Base-by-base conservation (phyloP, 2,329 filamentous ascomycete species). In the Cladosporium oxysporum region DNA sequence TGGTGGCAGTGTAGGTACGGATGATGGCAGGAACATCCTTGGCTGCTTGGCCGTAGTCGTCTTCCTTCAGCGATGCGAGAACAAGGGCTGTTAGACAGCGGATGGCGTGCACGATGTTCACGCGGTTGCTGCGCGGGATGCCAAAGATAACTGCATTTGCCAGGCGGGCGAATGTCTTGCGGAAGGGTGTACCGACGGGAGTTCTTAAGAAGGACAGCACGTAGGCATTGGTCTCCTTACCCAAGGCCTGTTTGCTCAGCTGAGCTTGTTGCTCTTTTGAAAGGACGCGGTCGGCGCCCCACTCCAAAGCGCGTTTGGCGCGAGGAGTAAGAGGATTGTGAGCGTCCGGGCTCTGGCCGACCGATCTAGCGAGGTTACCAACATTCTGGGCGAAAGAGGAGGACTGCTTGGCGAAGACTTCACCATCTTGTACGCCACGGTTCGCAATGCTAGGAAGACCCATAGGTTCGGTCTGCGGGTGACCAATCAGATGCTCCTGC, bases 11-110 rank as follows among this genome's bases (percentile, higher is more conserved):
- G 67, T 96, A 86, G 1, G 88, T 87, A 57, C 90, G 86, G 60
- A 97, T 87, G 65, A 96, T 89, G 58, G 80, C 80, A 0, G 91
- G 87, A 2, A 98, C 88, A 69, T 95, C 91, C 52, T 88, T 84
- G 70, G 96, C 90, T n/a, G 96, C 94, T 71, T 91, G 91, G 16
- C 94, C 94, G 74, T 88, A 95, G 57, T 85, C 85, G 76, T 98
- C 94, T 77, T 98, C 93, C 3, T 82, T 81, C 63, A 97, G 79
- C 77, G 91, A 94, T 68, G 86, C 85, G 4, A 92, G 85, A 0
- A 91, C 86, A 31, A 98, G 83, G n/a, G 65, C 62, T 33, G 69
- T 69, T 0, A 96, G 79, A 0, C 90, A 85, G 67, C 88, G 85
- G 6, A 88, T 83, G 0, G 92, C 90, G 75, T 94, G 88, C 60